Conservation (phyloP, 1,139 yeast genomes). For the Arxiozyma telluris region DNA sequence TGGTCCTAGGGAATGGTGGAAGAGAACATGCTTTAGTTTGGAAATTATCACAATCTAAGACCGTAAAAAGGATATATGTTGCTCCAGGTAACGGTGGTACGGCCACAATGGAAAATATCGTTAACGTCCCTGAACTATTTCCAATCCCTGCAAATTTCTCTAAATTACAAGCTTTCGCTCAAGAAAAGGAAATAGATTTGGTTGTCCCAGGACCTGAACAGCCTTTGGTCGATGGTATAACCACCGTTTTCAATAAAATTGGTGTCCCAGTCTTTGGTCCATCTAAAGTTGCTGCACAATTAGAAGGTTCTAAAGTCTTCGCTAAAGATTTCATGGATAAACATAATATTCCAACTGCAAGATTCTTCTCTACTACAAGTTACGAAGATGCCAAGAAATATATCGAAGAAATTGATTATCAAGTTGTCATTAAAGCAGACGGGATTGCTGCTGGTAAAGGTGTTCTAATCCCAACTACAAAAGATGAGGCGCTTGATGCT, state of each 20-base stretch:
- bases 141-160: conserved; percentile 53
- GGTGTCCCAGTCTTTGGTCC: conserved; percentile 98
- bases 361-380: conserved; percentile 68
- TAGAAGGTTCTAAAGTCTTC: conserved; percentile 97
- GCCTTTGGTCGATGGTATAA: conserved; percentile 90
- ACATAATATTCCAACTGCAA: conserved; percentile 91
- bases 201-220: conserved; percentile 99
- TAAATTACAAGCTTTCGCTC: conserved; percentile 56
- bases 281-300: conserved; percentile 72
- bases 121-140: conserved; percentile 56
- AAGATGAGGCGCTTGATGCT: conserved; percentile 78
- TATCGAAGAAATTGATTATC: conserved; percentile 55
- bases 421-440: conserved; percentile 90
- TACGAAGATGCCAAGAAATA: conserved; percentile 68
- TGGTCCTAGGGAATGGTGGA: conserved; percentile 95
- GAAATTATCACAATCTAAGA: conserved; percentile 74
- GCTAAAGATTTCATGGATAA: conserved; percentile 90
- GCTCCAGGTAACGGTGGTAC: conserved; percentile 99
- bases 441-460: conserved; percentile 99
- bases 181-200: conserved; percentile 54
- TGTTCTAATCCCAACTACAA: conserved; percentile 79
- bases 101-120: conserved; percentile 45
- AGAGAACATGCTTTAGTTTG: conserved; percentile 97
- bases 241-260: conserved; percentile 55
- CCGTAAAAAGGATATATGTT: conserved; percentile 67